These are phyloP conservation scores for Chaetomium olivaceum DNA, from an alignment of 2,329 filamentous ascomycete genomes.

Conservation along the genomic window DNA sequence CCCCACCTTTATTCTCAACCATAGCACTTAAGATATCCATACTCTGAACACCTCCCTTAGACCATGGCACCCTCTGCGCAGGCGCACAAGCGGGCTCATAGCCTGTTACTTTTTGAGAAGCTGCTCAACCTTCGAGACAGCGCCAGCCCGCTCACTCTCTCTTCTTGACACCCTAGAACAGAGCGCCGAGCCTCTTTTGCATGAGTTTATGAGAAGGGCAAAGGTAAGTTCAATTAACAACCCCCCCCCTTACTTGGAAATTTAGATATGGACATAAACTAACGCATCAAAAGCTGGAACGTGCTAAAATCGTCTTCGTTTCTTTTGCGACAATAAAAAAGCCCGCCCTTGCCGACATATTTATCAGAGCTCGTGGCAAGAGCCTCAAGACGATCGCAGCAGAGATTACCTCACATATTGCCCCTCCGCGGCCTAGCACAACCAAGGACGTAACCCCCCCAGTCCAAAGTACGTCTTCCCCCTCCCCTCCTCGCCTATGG, in stretches of 20 bases:
- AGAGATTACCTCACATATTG: constrained; percentile 59
- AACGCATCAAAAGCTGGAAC: constrained; percentile 51
- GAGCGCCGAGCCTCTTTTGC: constrained; percentile 66
- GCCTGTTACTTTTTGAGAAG: constrained; percentile 79
- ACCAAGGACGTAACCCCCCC: constrained; percentile 26
- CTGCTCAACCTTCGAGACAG: constrained; percentile 76
- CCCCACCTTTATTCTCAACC: background rate
- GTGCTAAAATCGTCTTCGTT: constrained; percentile 71
- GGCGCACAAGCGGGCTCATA: constrained; percentile 77
- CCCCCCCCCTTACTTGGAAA: background rate
- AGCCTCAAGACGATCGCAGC: constrained; percentile 56
- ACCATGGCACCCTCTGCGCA: constrained; percentile 52
- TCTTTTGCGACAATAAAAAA: constrained; percentile 73
- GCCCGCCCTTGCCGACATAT: constrained; percentile 64
- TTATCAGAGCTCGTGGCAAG: constrained; percentile 66
- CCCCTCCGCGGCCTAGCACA: constrained; percentile 33
- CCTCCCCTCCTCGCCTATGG: background rate
- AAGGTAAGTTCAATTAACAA: constrained; percentile 53
- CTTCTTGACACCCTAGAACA: constrained; percentile 85
- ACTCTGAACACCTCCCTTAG: too few relatives aligned
- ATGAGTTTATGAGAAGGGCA: constrained; percentile 74
- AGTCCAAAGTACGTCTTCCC: constrained; percentile 13
- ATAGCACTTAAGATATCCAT: background rate
- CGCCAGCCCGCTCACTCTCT: constrained; percentile 82
- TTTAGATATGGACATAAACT: background rate